Conservation (phyloP, 371 early-diverging fungal genomes). For the Mortierella sp. region DNA sequence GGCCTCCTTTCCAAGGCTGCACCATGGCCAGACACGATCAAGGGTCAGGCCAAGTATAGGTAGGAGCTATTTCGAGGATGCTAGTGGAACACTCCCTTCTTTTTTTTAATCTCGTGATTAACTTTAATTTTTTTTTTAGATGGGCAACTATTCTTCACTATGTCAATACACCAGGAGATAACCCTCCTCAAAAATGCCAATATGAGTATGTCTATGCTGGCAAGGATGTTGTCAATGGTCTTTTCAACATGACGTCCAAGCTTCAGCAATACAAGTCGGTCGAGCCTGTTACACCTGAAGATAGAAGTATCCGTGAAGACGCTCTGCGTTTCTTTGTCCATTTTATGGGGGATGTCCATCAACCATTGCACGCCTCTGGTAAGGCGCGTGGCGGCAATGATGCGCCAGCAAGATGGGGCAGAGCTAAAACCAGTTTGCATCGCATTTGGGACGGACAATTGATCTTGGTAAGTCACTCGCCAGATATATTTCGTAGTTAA, state of each 20-base stretch:
- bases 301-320: constrained; percentile 41
- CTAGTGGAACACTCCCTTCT: background rate
- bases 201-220: constrained; percentile 37
- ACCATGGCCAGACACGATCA: constrained; percentile 59
- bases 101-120: background rate
- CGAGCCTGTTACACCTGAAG: constrained; percentile 32
- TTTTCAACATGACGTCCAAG: constrained; percentile 53
- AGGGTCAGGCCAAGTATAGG: constrained; percentile 51
- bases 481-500: background rate
- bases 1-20: constrained; percentile 57
- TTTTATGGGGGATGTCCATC: constrained; percentile 64
- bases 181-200: constrained; percentile 46
- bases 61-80: background rate
- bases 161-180: constrained; percentile 52
- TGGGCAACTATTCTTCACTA: constrained; percentile 49
- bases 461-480: constrained; percentile 34
- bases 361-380: constrained; percentile 61
- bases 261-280: constrained; percentile 35
- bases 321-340: constrained; percentile 61
- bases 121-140: constrained; percentile 16
- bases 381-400: constrained; percentile 56
- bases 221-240: constrained; percentile 54
- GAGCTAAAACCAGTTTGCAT: constrained; percentile 54
- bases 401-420: constrained; percentile 45
- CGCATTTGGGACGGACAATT: constrained; percentile 58